Base-by-base conservation (phyloP, 192 early-diverging fungal genomes). In the Coemansia aciculifera region DNA sequence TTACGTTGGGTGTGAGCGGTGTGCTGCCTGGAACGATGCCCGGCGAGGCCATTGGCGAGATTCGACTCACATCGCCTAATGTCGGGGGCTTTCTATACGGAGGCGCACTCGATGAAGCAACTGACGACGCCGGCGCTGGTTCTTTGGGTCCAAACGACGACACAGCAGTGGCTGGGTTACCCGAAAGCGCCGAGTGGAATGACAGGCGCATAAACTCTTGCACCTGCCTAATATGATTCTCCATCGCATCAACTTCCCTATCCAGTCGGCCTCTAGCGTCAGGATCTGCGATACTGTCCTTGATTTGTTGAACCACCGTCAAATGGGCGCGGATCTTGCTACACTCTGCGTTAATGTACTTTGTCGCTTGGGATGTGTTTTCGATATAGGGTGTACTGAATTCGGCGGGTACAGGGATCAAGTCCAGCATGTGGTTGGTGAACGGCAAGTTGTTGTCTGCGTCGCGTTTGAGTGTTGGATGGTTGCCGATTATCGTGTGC, bases 401-500 rank as follows among this genome's bases (percentile, higher is more conserved):
- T 63, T 81, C 78, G 3, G 64, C 13, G 1, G 78, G 78, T 1
- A 75, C 67, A 12, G 73, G 64, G 7, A 60, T 60, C 31, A 81
- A 42, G 54, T 75, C 66, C 34, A 81, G 67, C 66, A 81, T 69
- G 29, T 81, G 78, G 70, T 75, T 81, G 40, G 78, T 81, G 44
- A 81, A 81, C 9, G 78, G 78, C 23, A 81, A 64, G 56, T 81
- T 81, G 73, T 81, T 81, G 78, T 81, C 78, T 5, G 78, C 73
- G 21, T 81, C 78, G 31, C 69, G 64, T 48, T 81, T 81, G 29
- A 81, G 56, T 19, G 40, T 67, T 5, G 78, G 59, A 48, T 81
- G 78, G 73, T 81, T 81, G 29, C 72, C 62, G 27, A 81, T 81
- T 21, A 81, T 81, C 24, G 31, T 62, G 54, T 67, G 78, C 78